Evolutionary conservation across 1,139 yeast species (phyloP).

Genomic region (Meyerozyma sp.): DNA sequence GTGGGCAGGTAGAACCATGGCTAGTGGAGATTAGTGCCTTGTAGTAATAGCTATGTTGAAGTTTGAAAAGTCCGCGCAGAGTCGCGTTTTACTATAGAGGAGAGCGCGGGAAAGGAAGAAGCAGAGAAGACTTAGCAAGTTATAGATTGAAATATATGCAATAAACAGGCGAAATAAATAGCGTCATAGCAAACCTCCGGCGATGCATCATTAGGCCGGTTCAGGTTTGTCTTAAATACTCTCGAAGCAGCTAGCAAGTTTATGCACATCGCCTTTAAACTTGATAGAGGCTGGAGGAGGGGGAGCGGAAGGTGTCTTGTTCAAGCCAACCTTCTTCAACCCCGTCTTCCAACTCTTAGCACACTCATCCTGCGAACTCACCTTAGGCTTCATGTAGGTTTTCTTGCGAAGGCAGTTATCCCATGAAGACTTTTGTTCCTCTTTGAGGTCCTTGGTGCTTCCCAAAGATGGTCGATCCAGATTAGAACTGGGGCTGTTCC

Average conservation of each 20-base stretch:
- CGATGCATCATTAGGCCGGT: neutral
- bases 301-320: neutral
- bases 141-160: too few relatives aligned
- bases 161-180: too few relatives aligned
- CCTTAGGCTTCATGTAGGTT: neutral
- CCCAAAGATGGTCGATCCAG: neutral
- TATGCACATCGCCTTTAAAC: neutral
- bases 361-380: neutral
- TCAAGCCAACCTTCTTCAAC: neutral
- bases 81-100: too few relatives aligned
- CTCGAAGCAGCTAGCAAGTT: neutral
- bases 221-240: neutral
- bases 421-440: neutral
- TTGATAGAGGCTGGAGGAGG: neutral
- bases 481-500: neutral
- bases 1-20: constrained; percentile 60
- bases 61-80: too few relatives aligned
- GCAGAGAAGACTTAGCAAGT: too few relatives aligned
- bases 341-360: neutral
- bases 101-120: too few relatives aligned
- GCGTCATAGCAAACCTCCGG: neutral
- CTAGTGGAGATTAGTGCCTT: neutral
- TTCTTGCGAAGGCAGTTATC: neutral
- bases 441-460: neutral
- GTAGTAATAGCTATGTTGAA: too few relatives aligned